These are phyloP conservation scores for Suhomyces atakaporum DNA, from an alignment of 1,139 yeast genomes.

Conservation along the genomic window DNA sequence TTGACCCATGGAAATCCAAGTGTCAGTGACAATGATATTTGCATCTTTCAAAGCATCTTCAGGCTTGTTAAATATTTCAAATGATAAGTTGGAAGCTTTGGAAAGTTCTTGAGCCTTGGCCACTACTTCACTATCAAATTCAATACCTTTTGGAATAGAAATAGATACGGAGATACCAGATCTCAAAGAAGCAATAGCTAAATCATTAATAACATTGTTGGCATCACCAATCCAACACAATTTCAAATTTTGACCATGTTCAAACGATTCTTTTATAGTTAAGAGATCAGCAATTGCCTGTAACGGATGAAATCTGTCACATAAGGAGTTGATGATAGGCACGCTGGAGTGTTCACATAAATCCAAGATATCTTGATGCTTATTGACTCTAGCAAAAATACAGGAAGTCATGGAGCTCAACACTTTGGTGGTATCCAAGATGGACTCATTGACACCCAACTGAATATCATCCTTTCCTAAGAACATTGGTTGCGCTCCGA, in stretches of 20 bases:
- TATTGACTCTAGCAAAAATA: slow-evolving; percentile 91
- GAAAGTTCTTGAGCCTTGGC: slow-evolving; percentile 57
- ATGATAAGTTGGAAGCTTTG: slow-evolving; percentile 50
- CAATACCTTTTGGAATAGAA: slow-evolving; percentile 77
- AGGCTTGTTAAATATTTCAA: slow-evolving; percentile 75
- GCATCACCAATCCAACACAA: slow-evolving; percentile 97
- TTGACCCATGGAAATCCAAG: slow-evolving; percentile 98
- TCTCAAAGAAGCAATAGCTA: slow-evolving; percentile 87
- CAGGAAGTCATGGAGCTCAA: slow-evolving; percentile 94
- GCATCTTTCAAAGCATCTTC: slow-evolving; percentile 68
- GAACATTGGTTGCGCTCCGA: slow-evolving; percentile 97
- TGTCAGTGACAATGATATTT: slow-evolving; percentile 89
- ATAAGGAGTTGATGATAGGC: slow-evolving; percentile 89
- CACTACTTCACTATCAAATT: slow-evolving; percentile 60
- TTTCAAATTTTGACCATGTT: slow-evolving; percentile 60
- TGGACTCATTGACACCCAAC: slow-evolving; percentile 88
- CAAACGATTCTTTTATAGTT: slow-evolving; percentile 81
- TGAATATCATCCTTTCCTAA: slow-evolving; percentile 96
- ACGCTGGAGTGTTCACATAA: slow-evolving; percentile 75
- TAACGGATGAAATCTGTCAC: slow-evolving; percentile 91
- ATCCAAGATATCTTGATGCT: slow-evolving; percentile 78
- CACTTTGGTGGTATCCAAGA: slow-evolving; percentile 85
- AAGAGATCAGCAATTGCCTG: slow-evolving; percentile 92
- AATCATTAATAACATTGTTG: slow-evolving; percentile 90
- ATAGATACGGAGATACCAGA: slow-evolving; percentile 81